Evolutionary conservation across 176 grass and related monocot genomes (phyloP).

Genomic region (Poa pratensis): DNA sequence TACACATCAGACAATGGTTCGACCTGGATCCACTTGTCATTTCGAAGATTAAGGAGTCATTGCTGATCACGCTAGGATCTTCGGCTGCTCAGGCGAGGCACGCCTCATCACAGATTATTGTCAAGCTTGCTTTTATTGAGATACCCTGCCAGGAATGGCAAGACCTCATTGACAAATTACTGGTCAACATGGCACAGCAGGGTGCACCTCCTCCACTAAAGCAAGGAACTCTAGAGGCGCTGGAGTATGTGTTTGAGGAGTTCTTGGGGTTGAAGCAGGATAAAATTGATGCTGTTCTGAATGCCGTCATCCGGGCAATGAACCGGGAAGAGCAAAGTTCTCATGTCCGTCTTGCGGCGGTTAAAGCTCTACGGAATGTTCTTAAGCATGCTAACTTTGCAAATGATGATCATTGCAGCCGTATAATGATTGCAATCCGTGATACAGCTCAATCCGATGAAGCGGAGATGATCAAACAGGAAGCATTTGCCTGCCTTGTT

Average conservation of each 20-base stretch:
- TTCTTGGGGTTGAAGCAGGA: conserved; percentile 78
- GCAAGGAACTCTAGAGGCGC: conserved; percentile 81
- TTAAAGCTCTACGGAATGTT: conserved; percentile 83
- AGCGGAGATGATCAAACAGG: conserved; percentile 69
- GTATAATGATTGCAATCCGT: conserved; percentile 80
- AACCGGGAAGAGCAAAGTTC: conserved; percentile 59
- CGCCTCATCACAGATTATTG: conserved; percentile 82
- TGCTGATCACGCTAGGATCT: conserved; percentile 74
- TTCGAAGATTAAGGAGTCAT: conserved; percentile 74
- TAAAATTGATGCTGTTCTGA: conserved; percentile 82
- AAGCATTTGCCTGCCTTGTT: conserved; percentile 75
- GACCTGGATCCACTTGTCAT: conserved; percentile 58
- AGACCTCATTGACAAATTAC: conserved; percentile 70
- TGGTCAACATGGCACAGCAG: conserved; percentile 60
- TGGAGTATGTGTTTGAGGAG: conserved; percentile 91
- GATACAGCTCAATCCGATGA: conserved; percentile 73
- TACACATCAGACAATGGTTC: conserved; percentile 66
- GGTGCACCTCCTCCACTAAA: conserved; percentile 65
- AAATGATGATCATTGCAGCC: conserved; percentile 72
- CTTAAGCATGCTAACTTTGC: conserved; percentile 88
- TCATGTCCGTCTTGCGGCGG: conserved; percentile 80
- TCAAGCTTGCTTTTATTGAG: conserved; percentile 84
- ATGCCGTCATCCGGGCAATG: conserved; percentile 87
- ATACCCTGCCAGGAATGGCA: conserved; percentile 79
- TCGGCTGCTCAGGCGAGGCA: conserved; percentile 60